Evolutionary conservation across 331 rosid species (phyloP), one percentile per base, ranked within the genome.

Genomic region (Malus hybrid): DNA sequence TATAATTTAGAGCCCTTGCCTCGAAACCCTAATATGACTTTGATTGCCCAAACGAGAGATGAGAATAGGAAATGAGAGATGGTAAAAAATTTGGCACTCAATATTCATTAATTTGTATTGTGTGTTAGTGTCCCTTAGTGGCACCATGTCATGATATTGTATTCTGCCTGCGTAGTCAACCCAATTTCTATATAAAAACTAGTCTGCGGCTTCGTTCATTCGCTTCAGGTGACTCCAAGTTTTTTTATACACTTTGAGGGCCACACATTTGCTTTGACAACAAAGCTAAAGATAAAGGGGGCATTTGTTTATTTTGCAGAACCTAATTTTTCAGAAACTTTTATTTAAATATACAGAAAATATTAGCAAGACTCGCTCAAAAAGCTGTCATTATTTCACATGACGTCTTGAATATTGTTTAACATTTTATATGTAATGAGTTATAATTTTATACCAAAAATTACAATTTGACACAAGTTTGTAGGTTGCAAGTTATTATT

Each of bases 51-150:
- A 52, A 52, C 18, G 44, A 2, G 44, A 36, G 44, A 36, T 36
- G 44, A 36, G 44, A 36, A 7, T 36, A 36, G 42, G 10, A 36
- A 36, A 36, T 3, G 42, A 36, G 4, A 36, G 11, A 36, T 8
- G 11, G 44, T 36, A 36, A 36, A 7, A 36, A 2, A 0, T 8
- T 36, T 36, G 44, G 44, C 44, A 36, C 44, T 36, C 44, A 36
- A 7, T 36, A 52, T 80, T 74, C 58, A 71, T 78, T 72, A 60
- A 22, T 82, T 83, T 72, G 87, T 75, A 77, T 81, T 74, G 71
- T 74, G 71, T 78, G 74, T 75, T 26, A 11, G 77, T 66, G 79
- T 75, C 77, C 72, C 83, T 74, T 80, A 68, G 82, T 67, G 68
- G 42, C 68, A 70, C 66, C 73, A 42, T 63, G 71, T 68, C 68